These are phyloP conservation scores for Cyclotella baltica DNA, from an alignment of 108 stramenopile species.

Conservation along the genomic window DNA sequence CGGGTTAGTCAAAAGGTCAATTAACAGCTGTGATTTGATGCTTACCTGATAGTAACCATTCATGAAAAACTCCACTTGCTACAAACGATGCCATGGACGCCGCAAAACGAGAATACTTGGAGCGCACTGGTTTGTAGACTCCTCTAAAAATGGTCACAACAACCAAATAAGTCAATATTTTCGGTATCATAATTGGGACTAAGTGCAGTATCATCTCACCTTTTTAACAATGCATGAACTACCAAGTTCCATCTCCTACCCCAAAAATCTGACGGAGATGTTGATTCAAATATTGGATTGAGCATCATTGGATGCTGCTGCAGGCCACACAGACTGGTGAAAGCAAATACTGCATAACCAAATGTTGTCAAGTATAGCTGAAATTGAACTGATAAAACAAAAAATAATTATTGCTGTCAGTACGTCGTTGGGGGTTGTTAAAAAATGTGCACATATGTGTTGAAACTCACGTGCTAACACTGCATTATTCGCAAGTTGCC, in stretches of 20 bases:
- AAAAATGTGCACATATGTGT: neutral
- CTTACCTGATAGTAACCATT: slow-evolving; percentile 43
- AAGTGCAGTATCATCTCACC: no score
- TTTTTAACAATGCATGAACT: slow-evolving; percentile 29
- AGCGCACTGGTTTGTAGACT: slow-evolving; percentile 49
- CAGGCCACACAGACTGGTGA: slow-evolving; percentile 41
- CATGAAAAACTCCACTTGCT: slow-evolving; percentile 55
- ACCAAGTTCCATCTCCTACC: slow-evolving; percentile 47
- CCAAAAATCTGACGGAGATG: slow-evolving; percentile 51
- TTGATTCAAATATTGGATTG: slow-evolving; percentile 53
- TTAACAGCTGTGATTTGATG: no score
- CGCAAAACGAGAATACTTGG: slow-evolving; percentile 17
- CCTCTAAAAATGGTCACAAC: slow-evolving; percentile 21
- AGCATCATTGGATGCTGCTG: slow-evolving; percentile 46
- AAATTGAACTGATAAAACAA: slow-evolving; percentile 48
- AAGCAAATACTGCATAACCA: slow-evolving; percentile 54
- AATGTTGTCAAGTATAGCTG: slow-evolving; percentile 71
- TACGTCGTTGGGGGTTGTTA: neutral
- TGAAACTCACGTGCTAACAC: slow-evolving; percentile 35
- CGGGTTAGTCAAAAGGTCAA: no score
- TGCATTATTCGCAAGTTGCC: slow-evolving; percentile 39
- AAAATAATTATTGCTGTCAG: no score
- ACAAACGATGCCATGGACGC: slow-evolving; percentile 47
- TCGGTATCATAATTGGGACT: no score
- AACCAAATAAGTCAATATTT: no score